These are phyloP conservation scores for Leccinum broughii DNA, from an alignment of 768 basidiomycete species.

Conservation along the genomic window DNA sequence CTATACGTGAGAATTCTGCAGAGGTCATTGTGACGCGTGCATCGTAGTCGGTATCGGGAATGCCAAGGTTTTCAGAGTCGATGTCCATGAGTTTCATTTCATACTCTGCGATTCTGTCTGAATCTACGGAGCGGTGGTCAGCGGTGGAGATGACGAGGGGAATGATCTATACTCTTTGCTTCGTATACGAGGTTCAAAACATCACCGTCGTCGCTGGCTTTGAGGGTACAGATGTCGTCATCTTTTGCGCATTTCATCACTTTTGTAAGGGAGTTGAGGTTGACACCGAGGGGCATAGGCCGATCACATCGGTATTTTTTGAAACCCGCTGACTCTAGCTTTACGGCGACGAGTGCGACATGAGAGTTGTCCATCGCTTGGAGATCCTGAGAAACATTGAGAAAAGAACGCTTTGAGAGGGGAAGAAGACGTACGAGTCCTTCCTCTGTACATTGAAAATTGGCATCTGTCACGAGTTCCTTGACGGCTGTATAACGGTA, in stretches of 20 bases:
- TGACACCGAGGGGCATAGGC: conserved; percentile 88
- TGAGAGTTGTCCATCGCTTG: conserved; percentile 99
- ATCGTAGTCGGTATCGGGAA: conserved; percentile 97
- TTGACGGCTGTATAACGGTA: conserved; percentile 72
- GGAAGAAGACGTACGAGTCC: conserved; percentile 65
- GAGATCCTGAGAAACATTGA: conserved; percentile 52
- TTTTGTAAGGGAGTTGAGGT: conserved; percentile 86
- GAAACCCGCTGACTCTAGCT: conserved; percentile 79
- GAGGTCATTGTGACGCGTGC: conserved; percentile 87
- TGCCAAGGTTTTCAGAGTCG: conserved; percentile 90
- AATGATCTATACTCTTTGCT: conserved; percentile 62
- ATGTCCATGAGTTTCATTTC: conserved; percentile 99
- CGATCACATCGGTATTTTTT: conserved; percentile 90
- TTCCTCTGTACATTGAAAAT: conserved; percentile 96
- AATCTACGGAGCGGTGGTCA: conserved; percentile 46
- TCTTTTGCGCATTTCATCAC: conserved; percentile 97
- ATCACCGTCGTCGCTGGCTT: conserved; percentile 90
- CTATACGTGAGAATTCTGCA: conserved; percentile 84
- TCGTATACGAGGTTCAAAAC: conserved; percentile 88
- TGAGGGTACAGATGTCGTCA: conserved; percentile 88
- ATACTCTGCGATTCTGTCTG: conserved; percentile 94
- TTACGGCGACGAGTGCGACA: conserved; percentile 92
- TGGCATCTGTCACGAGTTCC: conserved; percentile 96
- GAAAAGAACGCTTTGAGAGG: background rate
- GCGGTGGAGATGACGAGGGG: background rate